Evolutionary conservation across 139 green algal species (phyloP).

Genomic region (Dunaliella primolecta): DNA sequence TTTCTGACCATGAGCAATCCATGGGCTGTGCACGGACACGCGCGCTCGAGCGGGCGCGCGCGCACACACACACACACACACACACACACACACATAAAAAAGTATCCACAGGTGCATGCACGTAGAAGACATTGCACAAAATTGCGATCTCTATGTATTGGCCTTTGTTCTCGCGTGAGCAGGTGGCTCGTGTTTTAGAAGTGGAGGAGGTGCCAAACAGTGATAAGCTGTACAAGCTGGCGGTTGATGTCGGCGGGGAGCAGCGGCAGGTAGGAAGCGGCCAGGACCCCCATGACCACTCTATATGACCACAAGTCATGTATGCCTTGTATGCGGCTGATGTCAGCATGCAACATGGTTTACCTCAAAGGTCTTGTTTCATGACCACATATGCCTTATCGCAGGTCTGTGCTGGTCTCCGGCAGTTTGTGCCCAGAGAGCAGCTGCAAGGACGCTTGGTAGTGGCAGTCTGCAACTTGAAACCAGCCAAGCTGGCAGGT

Average conservation of each 20-base stretch:
- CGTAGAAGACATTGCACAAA: too few relatives aligned
- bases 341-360: too few relatives aligned
- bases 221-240: slow-evolving; percentile 52
- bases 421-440: slow-evolving; percentile 34
- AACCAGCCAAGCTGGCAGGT: slow-evolving; percentile 46
- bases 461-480: slow-evolving; percentile 54
- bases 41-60: neutral
- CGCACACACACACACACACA: neutral
- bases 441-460: slow-evolving; percentile 36
- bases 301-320: neutral
- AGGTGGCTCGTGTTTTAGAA: slow-evolving; percentile 30
- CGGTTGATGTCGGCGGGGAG: slow-evolving; percentile 39
- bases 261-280: slow-evolving; percentile 21
- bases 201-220: slow-evolving; percentile 36
- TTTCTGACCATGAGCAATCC: too few relatives aligned
- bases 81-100: neutral
- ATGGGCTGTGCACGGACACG: neutral
- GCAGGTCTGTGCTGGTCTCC: slow-evolving; percentile 46
- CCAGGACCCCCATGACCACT: neutral
- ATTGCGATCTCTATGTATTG: too few relatives aligned
- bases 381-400: neutral
- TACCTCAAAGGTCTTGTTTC: too few relatives aligned
- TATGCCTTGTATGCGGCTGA: too few relatives aligned
- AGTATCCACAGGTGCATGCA: neutral
- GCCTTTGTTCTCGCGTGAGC: too few relatives aligned